Evolutionary conservation across 1,284 basidiomycete genomes (phyloP).

Genomic region (Microbotryomycetes sp.): DNA sequence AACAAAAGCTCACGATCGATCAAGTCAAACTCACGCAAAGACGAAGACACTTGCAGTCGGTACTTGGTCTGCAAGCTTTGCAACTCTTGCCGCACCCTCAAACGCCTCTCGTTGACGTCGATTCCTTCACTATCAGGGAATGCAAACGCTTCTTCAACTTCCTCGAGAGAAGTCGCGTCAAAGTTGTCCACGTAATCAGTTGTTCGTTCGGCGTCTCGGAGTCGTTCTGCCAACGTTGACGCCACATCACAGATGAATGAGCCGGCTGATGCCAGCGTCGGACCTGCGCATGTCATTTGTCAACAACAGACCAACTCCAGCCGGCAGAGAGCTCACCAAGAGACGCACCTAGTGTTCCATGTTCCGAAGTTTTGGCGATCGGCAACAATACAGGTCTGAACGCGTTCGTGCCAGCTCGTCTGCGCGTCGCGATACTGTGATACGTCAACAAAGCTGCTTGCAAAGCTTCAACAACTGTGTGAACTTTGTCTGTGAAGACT

Average conservation of each 20-base stretch:
- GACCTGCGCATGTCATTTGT: slow-evolving; percentile 59
- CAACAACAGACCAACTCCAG: too few relatives aligned
- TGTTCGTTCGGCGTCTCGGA: slow-evolving; percentile 62
- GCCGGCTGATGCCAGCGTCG: slow-evolving; percentile 68
- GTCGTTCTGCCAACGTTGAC: slow-evolving; percentile 53
- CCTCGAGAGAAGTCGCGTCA: slow-evolving; percentile 47
- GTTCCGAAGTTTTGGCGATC: slow-evolving; percentile 17
- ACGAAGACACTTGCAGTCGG: slow-evolving; percentile 17
- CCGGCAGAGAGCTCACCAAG: slow-evolving; percentile 17
- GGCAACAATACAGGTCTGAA: slow-evolving; percentile 35
- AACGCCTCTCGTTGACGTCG: slow-evolving; percentile 12
- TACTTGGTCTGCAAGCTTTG: slow-evolving; percentile 14
- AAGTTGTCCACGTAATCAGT: slow-evolving; percentile 63
- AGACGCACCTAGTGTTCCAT: slow-evolving; percentile 13
- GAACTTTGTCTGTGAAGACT: slow-evolving; percentile 29
- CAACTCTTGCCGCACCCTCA: slow-evolving; percentile 19
- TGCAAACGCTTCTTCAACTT: slow-evolving; percentile 39
- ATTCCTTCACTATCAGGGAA: slow-evolving; percentile 18
- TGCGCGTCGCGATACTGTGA: slow-evolving; percentile 29
- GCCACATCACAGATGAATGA: slow-evolving; percentile 60
- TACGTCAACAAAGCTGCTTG: slow-evolving; percentile 33
- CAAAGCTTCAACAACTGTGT: slow-evolving; percentile 28
- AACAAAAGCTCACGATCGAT: neutral
- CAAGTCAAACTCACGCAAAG: slow-evolving; percentile 13
- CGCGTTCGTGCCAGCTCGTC: slow-evolving; percentile 34